These are phyloP conservation scores for Pythium rhizo-oryzae DNA, from an alignment of 352 stramenopile genomes.

Conservation along the genomic window DNA sequence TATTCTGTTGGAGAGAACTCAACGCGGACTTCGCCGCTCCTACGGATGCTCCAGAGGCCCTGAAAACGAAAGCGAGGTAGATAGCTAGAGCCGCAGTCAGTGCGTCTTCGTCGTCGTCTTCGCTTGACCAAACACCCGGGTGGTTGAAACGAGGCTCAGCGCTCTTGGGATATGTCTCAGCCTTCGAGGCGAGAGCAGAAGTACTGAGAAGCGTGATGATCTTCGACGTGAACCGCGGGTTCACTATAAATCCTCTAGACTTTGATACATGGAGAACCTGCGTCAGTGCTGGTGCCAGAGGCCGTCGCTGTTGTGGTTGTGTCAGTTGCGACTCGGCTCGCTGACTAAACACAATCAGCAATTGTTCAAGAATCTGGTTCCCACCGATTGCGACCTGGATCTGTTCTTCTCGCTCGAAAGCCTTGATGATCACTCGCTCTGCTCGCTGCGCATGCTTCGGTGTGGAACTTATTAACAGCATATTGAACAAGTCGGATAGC, in stretches of 20 bases:
- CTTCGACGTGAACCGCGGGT: constrained; percentile 61
- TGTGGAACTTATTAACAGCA: constrained; percentile 57
- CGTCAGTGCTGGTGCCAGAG: constrained; percentile 44
- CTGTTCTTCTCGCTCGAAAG: constrained; percentile 45
- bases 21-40: background rate
- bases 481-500: constrained; percentile 63
- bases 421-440: constrained; percentile 52
- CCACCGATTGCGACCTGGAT: constrained; percentile 50
- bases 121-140: background rate
- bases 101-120: constrained; percentile 30
- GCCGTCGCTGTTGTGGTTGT: constrained; percentile 6
- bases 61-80: constrained; percentile 62
- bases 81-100: constrained; percentile 49
- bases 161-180: background rate
- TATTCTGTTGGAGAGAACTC: constrained; percentile 36
- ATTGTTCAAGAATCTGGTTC: constrained; percentile 67
- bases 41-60: background rate
- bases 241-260: constrained; percentile 43
- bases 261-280: constrained; percentile 62
- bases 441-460: constrained; percentile 39
- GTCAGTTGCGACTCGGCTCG: constrained; percentile 31
- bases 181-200: constrained; percentile 18
- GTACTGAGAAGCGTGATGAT: constrained; percentile 43
- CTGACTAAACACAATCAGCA: constrained; percentile 69
- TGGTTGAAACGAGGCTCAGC: constrained; percentile 3